Percentiles rank a stretch among this genome's conserved stretches.
These are phyloP conservation scores for Collariella sp. DNA, from an alignment of 495 filamentous ascomycete genomes.

Conservation along the genomic window DNA sequence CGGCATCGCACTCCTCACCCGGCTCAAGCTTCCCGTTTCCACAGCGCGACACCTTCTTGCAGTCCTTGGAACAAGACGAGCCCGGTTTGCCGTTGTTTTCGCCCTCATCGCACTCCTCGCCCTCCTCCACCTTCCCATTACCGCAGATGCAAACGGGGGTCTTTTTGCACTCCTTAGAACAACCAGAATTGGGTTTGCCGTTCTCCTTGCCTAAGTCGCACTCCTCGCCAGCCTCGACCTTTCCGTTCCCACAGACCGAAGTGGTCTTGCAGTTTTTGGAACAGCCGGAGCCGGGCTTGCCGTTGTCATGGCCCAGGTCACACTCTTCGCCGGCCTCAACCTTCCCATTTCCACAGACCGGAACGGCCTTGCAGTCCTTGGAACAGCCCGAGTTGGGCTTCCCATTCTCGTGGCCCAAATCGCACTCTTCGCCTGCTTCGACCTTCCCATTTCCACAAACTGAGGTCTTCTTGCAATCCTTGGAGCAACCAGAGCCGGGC, in stretches of 20 bases:
- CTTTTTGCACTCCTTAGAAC: background rate
- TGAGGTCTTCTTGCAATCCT: constrained; percentile 6
- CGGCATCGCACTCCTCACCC: constrained; percentile 10
- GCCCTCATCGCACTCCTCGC: constrained; percentile 14
- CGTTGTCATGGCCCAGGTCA: constrained; percentile 5
- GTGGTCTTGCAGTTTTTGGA: constrained; percentile 8
- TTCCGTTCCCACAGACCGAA: constrained; percentile 12
- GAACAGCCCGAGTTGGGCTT: constrained; percentile 4
- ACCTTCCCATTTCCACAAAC: constrained; percentile 14
- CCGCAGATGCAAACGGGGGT: constrained; percentile 5
- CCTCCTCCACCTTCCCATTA: constrained; percentile 1
- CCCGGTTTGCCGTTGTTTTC: constrained; percentile 8
- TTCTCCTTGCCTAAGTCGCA: constrained; percentile 5
- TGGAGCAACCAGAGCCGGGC: constrained; percentile 4
- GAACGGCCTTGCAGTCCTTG: constrained; percentile 9
- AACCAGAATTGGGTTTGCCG: constrained; percentile 7
- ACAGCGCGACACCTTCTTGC: constrained; percentile 6
- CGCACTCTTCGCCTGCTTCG: constrained; percentile 10
- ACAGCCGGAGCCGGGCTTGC: constrained; percentile 6
- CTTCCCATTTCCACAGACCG: constrained; percentile 13
- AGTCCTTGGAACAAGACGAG: constrained; percentile 11
- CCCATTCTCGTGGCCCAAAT: constrained; percentile 7
- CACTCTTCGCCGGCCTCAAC: constrained; percentile 10
- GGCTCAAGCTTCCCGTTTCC: constrained; percentile 13
- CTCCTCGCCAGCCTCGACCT: constrained; percentile 8